These are phyloP conservation scores for Rhododendron molle DNA, from an alignment of 148 eudicot species.

Conservation along the genomic window DNA sequence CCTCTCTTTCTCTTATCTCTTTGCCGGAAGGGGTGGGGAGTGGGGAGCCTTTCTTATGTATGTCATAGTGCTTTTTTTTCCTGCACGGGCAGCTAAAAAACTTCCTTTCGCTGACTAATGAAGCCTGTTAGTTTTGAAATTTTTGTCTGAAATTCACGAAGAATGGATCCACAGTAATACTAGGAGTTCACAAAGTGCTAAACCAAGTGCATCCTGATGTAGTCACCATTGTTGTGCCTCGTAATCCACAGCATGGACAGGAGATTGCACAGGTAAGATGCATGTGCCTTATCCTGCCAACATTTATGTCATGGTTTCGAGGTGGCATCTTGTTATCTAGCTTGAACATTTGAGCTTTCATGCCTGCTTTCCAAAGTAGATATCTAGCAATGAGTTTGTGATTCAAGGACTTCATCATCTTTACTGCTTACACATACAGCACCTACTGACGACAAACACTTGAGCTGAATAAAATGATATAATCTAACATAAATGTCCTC, in stretches of 20 bases:
- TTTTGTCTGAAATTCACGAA: conserved; percentile 12
- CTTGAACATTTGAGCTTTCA: not conserved
- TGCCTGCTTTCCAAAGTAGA: not conserved
- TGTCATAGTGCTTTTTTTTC: not conserved
- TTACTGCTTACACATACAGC: not conserved
- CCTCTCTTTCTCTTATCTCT: not conserved
- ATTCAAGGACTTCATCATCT: not conserved
- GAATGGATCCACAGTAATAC: conserved; percentile 49
- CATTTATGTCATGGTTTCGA: not conserved
- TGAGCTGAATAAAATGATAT: not conserved
- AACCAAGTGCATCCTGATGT: conserved; percentile 46
- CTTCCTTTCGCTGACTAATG: conserved; percentile 3
- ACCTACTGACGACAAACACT: not conserved
- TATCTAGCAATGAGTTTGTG: not conserved
- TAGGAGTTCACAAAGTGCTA: conserved; percentile 60
- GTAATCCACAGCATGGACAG: conserved; percentile 65
- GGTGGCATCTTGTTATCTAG: not conserved
- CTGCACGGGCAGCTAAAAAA: not conserved
- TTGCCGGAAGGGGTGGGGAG: not conserved
- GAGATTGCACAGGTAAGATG: conserved; percentile 58
- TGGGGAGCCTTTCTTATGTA: not conserved
- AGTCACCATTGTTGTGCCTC: conserved; percentile 70
- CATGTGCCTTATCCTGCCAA: conserved; percentile 2
- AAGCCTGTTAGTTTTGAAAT: not conserved
- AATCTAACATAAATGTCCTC: not conserved